phyloP scores from a whole-genome alignment of 495 filamentous ascomycete genomes.

The Acidiella bohemica region DNA sequence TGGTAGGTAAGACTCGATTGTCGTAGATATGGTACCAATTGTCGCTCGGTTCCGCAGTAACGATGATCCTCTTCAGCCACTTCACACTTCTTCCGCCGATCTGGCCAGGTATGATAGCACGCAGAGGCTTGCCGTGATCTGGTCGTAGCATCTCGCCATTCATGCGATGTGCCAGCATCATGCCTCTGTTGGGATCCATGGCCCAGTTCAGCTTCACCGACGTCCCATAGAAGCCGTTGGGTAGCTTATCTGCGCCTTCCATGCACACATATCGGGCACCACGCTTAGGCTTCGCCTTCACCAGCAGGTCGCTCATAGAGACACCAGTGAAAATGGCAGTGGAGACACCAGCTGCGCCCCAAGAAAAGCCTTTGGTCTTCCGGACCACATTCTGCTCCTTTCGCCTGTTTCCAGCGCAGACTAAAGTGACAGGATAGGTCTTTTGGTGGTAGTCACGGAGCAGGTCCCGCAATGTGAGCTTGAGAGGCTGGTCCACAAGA shows the following conservation, averaged over 20 bases:
- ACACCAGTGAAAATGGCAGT: constrained; percentile 87
- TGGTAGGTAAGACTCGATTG: constrained; percentile 82
- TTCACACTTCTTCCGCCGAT: constrained; percentile 93
- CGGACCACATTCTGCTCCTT: constrained; percentile 90
- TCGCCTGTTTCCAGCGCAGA: constrained; percentile 84
- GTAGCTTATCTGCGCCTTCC: constrained; percentile 35
- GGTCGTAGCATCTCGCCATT: constrained; percentile 75
- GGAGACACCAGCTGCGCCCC: constrained; percentile 81
- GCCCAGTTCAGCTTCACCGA: constrained; percentile 81
- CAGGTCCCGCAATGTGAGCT: constrained; percentile 59
- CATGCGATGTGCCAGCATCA: constrained; percentile 88
- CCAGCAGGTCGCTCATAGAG: constrained; percentile 57
- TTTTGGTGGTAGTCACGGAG: constrained; percentile 66
- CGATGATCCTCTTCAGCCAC: constrained; percentile 75
- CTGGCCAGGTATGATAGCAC: constrained; percentile 80
- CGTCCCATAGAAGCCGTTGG: constrained; percentile 86
- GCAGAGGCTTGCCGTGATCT: constrained; percentile 77
- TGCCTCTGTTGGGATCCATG: constrained; percentile 69
- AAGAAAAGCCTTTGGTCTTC: constrained; percentile 93
- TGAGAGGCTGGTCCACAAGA: constrained; percentile 67
- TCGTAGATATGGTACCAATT: constrained; percentile 98
- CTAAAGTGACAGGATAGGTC: constrained; percentile 77
- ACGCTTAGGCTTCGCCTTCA: constrained; percentile 51
- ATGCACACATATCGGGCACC: constrained; percentile 80
- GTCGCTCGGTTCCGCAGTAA: constrained; percentile 68